Evolutionary conservation across 2,329 filamentous ascomycete genomes (phyloP).

Genomic region (Aspergillus thermomutatus): DNA sequence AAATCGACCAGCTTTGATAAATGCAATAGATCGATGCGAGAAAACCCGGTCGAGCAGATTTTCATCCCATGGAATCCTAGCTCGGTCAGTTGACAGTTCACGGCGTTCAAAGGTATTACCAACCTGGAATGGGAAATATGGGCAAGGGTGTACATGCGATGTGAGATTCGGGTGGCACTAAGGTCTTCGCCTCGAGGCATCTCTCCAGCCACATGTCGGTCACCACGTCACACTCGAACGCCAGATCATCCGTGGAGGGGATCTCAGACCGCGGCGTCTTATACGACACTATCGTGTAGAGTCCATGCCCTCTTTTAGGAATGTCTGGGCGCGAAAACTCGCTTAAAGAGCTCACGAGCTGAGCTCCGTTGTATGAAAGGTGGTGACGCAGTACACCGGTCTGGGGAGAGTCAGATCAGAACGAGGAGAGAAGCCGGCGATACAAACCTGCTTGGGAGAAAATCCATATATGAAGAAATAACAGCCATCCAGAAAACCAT

Average conservation of each 20-base stretch:
- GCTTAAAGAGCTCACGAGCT: slow-evolving; percentile 31
- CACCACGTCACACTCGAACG: slow-evolving; percentile 51
- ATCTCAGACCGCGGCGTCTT: slow-evolving; percentile 30
- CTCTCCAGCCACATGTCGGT: slow-evolving; percentile 94
- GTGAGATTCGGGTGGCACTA: slow-evolving; percentile 67
- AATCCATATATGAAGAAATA: slow-evolving; percentile 63
- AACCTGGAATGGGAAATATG: slow-evolving; percentile 61
- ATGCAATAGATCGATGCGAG: slow-evolving; percentile 80
- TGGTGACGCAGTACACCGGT: slow-evolving; percentile 38
- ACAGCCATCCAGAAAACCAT: slow-evolving; percentile 53
- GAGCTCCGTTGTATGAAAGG: slow-evolving; percentile 40
- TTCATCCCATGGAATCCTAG: slow-evolving; percentile 64
- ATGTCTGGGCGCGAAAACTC: slow-evolving; percentile 34
- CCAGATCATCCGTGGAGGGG: slow-evolving; percentile 39
- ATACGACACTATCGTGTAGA: slow-evolving; percentile 41
- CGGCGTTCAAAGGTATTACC: slow-evolving; percentile 2
- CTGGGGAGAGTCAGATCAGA: slow-evolving; percentile 21
- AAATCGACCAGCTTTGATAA: slow-evolving; percentile 72
- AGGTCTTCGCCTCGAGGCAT: slow-evolving; percentile 72
- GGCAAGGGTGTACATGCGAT: slow-evolving; percentile 75
- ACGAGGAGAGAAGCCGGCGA: slow-evolving; percentile 19
- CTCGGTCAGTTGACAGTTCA: slow-evolving; percentile 13
- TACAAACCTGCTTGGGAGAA: slow-evolving; percentile 48
- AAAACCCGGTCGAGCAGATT: slow-evolving; percentile 79
- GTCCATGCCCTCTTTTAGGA: slow-evolving; percentile 30